phyloP scores from a whole-genome alignment of 768 basidiomycete genomes.

The Hypholoma sublateritium region DNA sequence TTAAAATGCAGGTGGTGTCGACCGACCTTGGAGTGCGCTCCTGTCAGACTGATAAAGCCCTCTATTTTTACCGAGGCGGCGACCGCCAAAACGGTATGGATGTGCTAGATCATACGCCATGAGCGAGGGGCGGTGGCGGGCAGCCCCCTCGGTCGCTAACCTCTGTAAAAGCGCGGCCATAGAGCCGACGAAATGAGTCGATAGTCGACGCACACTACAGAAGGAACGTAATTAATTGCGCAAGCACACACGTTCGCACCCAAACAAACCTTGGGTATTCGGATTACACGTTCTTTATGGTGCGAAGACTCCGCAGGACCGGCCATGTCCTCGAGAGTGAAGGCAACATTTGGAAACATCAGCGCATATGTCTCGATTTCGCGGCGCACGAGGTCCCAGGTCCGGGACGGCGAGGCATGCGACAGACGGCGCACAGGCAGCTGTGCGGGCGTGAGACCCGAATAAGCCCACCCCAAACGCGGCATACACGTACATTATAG shows the following conservation, averaged over 20 bases:
- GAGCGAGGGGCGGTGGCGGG: not conserved
- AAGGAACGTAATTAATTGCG: not conserved
- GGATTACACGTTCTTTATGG: constrained; percentile 47
- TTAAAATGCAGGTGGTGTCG: not conserved
- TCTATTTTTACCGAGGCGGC: constrained; percentile 56
- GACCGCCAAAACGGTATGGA: constrained; percentile 58
- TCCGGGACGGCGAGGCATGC: constrained; percentile 58
- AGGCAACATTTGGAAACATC: constrained; percentile 67
- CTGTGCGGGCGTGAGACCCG: constrained; percentile 34
- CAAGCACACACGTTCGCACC: not conserved
- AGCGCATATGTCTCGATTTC: constrained; percentile 76
- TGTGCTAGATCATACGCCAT: constrained; percentile 44
- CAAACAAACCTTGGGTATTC: constrained; percentile 63
- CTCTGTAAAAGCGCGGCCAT: constrained; percentile 70
- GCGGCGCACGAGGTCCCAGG: constrained; percentile 65
- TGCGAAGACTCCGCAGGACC: constrained; percentile 32
- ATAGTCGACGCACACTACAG: constrained; percentile 64
- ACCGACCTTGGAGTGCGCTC: constrained; percentile 69
- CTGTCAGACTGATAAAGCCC: constrained; percentile 85
- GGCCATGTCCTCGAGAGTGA: constrained; percentile 61
- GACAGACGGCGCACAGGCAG: constrained; percentile 79
- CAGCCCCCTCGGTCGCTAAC: constrained; percentile 35
- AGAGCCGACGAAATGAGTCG: constrained; percentile 69
- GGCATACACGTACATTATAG: constrained; percentile 62
- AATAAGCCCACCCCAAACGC: not conserved